Base-by-base conservation (phyloP, 805 yeast genomes). In the Scheffersomyces amazonensis region DNA sequence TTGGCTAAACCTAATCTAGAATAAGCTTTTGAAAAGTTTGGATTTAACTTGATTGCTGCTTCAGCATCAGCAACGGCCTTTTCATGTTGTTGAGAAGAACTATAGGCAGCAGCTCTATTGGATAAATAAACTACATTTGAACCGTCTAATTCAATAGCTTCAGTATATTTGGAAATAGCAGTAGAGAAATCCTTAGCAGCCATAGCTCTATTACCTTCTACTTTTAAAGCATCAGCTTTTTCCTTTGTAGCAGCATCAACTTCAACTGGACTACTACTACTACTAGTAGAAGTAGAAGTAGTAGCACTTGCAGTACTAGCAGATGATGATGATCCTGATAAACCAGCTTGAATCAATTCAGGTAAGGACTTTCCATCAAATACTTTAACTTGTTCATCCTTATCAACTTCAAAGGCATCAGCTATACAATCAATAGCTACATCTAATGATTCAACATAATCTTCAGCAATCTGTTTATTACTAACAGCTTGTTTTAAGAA, bases 61-160 rank as follows among this genome's bases (percentile, higher is more conserved):
- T 84, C 75, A 20, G 98, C 96, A 60, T 93, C 99, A 32, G 69
- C 69, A 29, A 85, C 76, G 2, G 99, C 98, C 45, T 75, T 68
- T 12, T 78, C 83, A 56, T 86, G 90, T 43, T 88, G 70, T 46
- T 79, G 75, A 21, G 76, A 54, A 5, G 96, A 87, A 9, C 96
- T 85, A 64, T 86, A 81, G 2, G 98, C 98, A 31, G 99, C 99
- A 11, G 99, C 98, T 57, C 99, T 81, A 68, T 93, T 93, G 24
- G 98, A 89, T 44, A 76, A 78, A 63, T 83, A 93, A 16, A 93
- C 87, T 13, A 90, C 89, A 59, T 88, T 89, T 13, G 73, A 61
- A 39, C 89, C 80, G 47, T 80, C 72, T 44, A 82, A 63, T 17
- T 65, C 78, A 49, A 93, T 78, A 9, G 98, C 98, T 38, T 78